A percentile compares a stretch with the other conserved stretches of the same genome.
Evolutionary conservation across 495 filamentous ascomycete genomes (phyloP).

Genomic region (Podospora anserina): DNA sequence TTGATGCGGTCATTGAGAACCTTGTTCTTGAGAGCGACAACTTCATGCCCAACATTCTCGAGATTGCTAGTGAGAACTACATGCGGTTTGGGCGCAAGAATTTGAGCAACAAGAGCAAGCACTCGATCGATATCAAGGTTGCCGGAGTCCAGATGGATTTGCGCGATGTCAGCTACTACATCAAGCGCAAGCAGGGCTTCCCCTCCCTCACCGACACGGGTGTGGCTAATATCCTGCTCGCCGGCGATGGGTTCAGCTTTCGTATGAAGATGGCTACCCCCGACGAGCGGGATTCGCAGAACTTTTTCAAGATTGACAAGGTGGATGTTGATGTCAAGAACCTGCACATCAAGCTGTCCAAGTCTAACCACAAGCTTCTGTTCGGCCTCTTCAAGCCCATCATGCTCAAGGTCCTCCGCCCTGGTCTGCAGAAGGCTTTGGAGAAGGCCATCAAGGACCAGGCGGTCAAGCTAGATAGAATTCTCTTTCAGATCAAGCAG

Average conservation of each 20-base stretch:
- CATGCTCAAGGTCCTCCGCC: conserved; percentile 77
- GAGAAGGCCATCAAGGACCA: conserved; percentile 84
- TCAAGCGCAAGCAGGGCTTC: conserved; percentile 95
- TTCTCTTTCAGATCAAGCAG: conserved; percentile 70
- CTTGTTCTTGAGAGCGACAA: conserved; percentile 95
- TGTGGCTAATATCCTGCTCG: conserved; percentile 85
- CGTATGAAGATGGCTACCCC: conserved; percentile 84
- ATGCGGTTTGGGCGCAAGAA: conserved; percentile 92
- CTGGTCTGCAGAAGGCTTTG: conserved; percentile 77
- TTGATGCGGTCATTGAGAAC: conserved; percentile 91
- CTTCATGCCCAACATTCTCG: conserved; percentile 90
- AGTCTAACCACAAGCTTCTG: conserved; percentile 90
- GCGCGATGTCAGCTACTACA: conserved; percentile 87
- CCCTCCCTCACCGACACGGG: conserved; percentile 85
- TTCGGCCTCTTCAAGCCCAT: conserved; percentile 87
- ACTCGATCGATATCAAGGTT: conserved; percentile 77
- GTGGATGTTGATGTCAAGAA: conserved; percentile 80
- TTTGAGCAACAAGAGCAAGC: conserved; percentile 66
- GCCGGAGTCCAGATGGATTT: conserved; percentile 89
- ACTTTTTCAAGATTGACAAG: conserved; percentile 93
- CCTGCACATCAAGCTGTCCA: conserved; percentile 83
- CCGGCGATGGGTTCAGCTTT: conserved; percentile 85
- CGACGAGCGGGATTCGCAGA: conserved; percentile 67
- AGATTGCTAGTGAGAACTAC: conserved; percentile 90
- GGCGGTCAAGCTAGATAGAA: conserved; percentile 64